Evolutionary conservation across 2,329 filamentous ascomycete species (phyloP), one percentile per base, ranked within the genome.

Genomic region (Ceratocystis eucalypticola): DNA sequence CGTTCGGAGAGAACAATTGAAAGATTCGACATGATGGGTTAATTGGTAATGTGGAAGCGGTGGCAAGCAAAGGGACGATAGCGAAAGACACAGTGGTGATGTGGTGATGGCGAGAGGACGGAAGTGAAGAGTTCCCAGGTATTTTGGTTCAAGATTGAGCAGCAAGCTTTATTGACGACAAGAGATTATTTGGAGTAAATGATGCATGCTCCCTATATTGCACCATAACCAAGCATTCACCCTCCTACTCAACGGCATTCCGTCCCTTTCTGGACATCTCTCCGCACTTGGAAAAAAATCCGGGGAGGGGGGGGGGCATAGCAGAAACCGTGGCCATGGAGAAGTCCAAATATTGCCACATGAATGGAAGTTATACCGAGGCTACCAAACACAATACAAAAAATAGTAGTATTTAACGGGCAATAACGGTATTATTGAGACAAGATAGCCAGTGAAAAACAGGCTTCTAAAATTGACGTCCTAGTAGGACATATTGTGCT

Each of bases 1-100:
- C 87, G 80, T 75, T 88, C 80, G 64, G 83, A 84, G 67, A 90
- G 82, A 69, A 83, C 78, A 69, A 88, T 76, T 50, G 78, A 78
- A 59, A 76, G 74, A 73, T 79, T 81, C 33, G 62, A 61, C 65
- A 67, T 64, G 25, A 17, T 63, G 4, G 61, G 12, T 7, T 10
- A 10, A 22, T 20, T 50, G 50, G 46, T 25, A 15, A 10, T 44
- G 20, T 30, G 28, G 7, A 45, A 25, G 22, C 12, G 22, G 3
- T 55, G 45, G 37, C 37, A 53, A 62, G 12, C 7, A 57, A 57
- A 57, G 30, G 15, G 30, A 45, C 4, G 25, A 44, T 41, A 33
- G 10, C n/a, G 37, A n/a, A 15, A 61, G 37, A 20, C 15, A 44
- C 37, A 4, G 10, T 12, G 37, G 37, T 41, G 10, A 41, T 41